phyloP scores from a whole-genome alignment of 371 early-diverging fungal species.

The Spraguea lophii region DNA sequence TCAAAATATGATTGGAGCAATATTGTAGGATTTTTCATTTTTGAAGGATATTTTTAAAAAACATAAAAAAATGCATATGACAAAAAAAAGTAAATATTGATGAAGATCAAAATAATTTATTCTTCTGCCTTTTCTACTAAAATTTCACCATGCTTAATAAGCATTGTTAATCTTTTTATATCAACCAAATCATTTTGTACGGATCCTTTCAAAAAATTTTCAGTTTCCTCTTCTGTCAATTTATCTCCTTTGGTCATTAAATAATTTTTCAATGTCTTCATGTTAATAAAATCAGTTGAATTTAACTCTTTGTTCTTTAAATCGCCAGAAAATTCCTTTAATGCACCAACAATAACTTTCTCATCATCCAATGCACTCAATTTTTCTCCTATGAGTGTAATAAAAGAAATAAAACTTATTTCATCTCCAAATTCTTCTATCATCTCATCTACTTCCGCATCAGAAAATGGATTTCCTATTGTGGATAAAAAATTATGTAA shows the following conservation, averaged over 20 bases:
- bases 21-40: slow-evolving; percentile 2
- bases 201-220: slow-evolving; percentile 16
- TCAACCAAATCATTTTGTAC: slow-evolving; percentile 13
- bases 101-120: too few species aligned
- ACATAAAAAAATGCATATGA: too few species aligned
- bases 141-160: slow-evolving; percentile 38
- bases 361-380: slow-evolving; percentile 65
- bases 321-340: slow-evolving; percentile 70
- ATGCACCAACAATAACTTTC: slow-evolving; percentile 59
- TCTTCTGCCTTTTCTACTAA: slow-evolving; percentile 2
- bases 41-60: too few species aligned
- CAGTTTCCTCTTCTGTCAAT: slow-evolving; percentile 65
- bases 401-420: slow-evolving; percentile 71
- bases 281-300: slow-evolving; percentile 59
- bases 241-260: slow-evolving; percentile 69
- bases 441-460: slow-evolving; percentile 67
- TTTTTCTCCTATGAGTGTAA: slow-evolving; percentile 76
- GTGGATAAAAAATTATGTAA: slow-evolving; percentile 60
- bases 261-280: slow-evolving; percentile 56
- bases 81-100: too few species aligned
- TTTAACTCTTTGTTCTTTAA: too few species aligned
- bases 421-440: slow-evolving; percentile 58
- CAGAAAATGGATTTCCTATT: slow-evolving; percentile 54
- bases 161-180: slow-evolving; percentile 11
- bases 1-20: not conserved